Evolutionary conservation across 305 asterid species (phyloP).

Genomic region (Nicotiana rustica): DNA sequence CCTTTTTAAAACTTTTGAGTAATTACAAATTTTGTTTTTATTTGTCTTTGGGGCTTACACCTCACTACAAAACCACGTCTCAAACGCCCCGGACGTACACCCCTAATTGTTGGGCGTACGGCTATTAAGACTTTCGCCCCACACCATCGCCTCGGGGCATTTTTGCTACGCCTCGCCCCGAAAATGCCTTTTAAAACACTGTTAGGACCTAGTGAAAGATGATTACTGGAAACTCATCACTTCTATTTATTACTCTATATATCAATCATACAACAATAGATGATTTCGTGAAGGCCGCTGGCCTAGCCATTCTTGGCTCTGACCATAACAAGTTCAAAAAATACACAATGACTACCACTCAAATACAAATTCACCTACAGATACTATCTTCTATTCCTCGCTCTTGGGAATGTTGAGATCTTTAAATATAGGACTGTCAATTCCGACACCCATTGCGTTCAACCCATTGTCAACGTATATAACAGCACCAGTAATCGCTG

Average conservation of each 20-base stretch:
- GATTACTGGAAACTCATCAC: conserved; percentile 10
- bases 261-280: conserved; percentile 1
- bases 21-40: too few relatives aligned
- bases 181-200: too few relatives aligned
- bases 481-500: conserved; percentile 87
- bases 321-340: neutral
- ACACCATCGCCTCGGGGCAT: too few relatives aligned
- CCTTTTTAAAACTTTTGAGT: too few relatives aligned
- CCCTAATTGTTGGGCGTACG: too few relatives aligned
- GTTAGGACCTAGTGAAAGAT: neutral
- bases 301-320: neutral
- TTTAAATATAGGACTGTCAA: conserved; percentile 75
- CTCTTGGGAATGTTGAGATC: conserved; percentile 76
- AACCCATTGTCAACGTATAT: conserved; percentile 82
- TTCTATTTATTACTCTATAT: conserved; percentile 25
- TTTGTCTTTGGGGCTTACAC: too few relatives aligned
- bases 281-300: conserved; percentile 18
- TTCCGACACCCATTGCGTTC: conserved; percentile 94
- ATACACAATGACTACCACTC: neutral
- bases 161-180: too few relatives aligned
- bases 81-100: too few relatives aligned
- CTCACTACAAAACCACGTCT: too few relatives aligned
- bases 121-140: too few relatives aligned
- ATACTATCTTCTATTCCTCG: conserved; percentile 20
- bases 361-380: neutral